These are phyloP conservation scores for Leccinum subgranulosum DNA, from an alignment of 768 basidiomycete genomes.

Conservation along the genomic window DNA sequence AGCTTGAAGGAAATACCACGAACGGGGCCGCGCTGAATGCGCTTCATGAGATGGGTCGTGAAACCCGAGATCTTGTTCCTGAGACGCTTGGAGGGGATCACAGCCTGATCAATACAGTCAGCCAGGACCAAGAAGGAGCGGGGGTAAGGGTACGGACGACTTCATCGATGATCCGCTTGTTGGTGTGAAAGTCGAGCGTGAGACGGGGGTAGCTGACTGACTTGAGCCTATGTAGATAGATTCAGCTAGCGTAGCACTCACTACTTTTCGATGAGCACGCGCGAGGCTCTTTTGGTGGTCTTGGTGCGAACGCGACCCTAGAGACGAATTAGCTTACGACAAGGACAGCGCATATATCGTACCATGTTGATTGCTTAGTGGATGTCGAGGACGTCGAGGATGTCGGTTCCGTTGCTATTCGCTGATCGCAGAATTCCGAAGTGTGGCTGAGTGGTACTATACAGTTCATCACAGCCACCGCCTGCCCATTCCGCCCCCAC, in stretches of 20 bases:
- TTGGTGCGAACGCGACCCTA: conserved; percentile 99
- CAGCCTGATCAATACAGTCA: conserved; percentile 49
- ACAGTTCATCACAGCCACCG: conserved; percentile 27
- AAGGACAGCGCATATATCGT: conserved; percentile 3
- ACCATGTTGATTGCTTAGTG: conserved; percentile 49
- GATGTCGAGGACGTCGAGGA: conserved; percentile 24
- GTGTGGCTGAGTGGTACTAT: conserved; percentile 28
- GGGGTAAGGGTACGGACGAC: conserved; percentile 55
- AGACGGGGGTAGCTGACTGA: conserved; percentile 87
- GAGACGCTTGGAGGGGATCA: conserved; percentile 97
- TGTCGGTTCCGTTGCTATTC: conserved; percentile 10
- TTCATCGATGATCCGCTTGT: conserved; percentile 99
- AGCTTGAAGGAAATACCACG: conserved; percentile 99
- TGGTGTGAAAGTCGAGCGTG: conserved; percentile 99
- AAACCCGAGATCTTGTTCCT: conserved; percentile 99
- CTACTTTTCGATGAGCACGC: conserved; percentile 99
- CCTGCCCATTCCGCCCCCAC: background rate
- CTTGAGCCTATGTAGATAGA: background rate
- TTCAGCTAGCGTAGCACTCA: conserved; percentile 37
- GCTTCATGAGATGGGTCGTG: conserved; percentile 99
- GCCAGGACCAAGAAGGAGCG: background rate
- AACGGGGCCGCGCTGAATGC: conserved; percentile 97
- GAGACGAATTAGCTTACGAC: conserved; percentile 4
- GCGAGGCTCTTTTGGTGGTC: conserved; percentile 99
- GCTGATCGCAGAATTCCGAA: conserved; percentile 15